Evolutionary conservation across 345 rosid genomes (phyloP), one percentile per base, ranked within the genome.

Genomic region (Orychophragmus violaceus): DNA sequence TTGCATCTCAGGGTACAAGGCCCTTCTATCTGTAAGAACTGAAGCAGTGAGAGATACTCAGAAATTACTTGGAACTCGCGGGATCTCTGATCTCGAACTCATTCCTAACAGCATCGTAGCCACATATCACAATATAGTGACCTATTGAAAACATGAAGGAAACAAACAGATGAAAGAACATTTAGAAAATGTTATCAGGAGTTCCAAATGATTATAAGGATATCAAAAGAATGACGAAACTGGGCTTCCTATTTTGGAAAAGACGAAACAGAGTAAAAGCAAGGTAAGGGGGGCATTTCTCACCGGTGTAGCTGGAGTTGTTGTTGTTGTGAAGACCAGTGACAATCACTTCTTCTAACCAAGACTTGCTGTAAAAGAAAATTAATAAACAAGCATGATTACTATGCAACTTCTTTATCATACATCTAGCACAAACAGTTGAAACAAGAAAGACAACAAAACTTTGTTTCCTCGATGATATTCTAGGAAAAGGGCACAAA

Each of bases 81-180:
- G 99, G 99, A 79, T 95, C 96, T 78, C 93, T 87, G 56, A 95
- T 95, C 83, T 95, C 97, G 53, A 91, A 95, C 81, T 88, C 97
- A 70, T 95, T 89, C 8, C 73, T 69, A 25, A 30, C 69, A 28
- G 90, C 75, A 66, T 90, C 95, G 62, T 91, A 94, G 70, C 97
- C 96, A 32, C 96, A 90, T 75, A 90, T 88, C 75, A 94, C 77
- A 14, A 94, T 79, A 66, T 94, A 88, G 65, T 94, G 99, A 77
- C 99, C 99, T 94, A 62, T 63, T 57, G 50, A 36, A 50, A 42
- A 49, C 58, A 76, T 24, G 45, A 35, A 28, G 45, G 50, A 25
- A 49, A 46, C 54, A 59, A 64, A 37, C 1, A 9, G 19, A 42
- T 59, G 64, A n/a, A 22, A 32, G n/a, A n/a, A n/a, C n/a, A n/a